Percentiles rank a stretch among this genome's conserved stretches.
Evolutionary conservation across 192 early-diverging fungal species (phyloP).

Genomic region (Coemansia aciculifera): DNA sequence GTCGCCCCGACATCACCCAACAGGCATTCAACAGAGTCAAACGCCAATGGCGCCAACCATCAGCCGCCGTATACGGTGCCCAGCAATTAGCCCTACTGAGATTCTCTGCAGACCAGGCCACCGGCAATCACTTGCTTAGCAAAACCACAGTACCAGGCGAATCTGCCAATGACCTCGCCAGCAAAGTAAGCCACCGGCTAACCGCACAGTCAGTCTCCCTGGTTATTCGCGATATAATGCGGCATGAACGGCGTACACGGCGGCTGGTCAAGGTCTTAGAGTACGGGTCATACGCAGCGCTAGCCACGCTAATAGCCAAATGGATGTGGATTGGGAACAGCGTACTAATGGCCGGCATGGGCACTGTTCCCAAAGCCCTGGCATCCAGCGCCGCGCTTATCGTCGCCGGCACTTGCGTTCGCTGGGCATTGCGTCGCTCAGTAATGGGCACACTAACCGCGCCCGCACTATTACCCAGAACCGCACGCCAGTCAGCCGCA

Average conservation of each 20-base stretch:
- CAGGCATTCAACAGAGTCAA: conserved; percentile 14
- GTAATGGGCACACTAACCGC: conserved; percentile 31
- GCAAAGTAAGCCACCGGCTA: conserved; percentile 10
- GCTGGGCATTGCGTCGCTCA: conserved; percentile 27
- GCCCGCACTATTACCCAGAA: conserved; percentile 3
- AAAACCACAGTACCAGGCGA: conserved; percentile 1
- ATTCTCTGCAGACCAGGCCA: conserved; percentile 11
- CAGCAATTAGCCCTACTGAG: conserved; percentile 41
- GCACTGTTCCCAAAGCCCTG: background rate
- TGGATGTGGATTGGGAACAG: conserved; percentile 24
- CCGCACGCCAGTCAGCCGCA: background rate
- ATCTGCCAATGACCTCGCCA: background rate
- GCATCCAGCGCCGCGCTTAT: background rate
- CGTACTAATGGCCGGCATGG: conserved; percentile 1
- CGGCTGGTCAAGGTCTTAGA: conserved; percentile 21
- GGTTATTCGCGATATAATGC: conserved; percentile 17
- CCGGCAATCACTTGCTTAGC: background rate
- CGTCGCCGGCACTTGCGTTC: background rate
- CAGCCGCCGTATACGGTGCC: conserved; percentile 12
- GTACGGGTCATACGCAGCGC: conserved; percentile 20
- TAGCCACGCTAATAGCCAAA: conserved; percentile 17
- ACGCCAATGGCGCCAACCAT: conserved; percentile 24
- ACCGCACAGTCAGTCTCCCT: background rate
- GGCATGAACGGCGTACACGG: conserved; percentile 19
- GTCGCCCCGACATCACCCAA: conserved; percentile 43